phyloP scores from a whole-genome alignment of 2,329 filamentous ascomycete species.

The Penicillium freii region DNA sequence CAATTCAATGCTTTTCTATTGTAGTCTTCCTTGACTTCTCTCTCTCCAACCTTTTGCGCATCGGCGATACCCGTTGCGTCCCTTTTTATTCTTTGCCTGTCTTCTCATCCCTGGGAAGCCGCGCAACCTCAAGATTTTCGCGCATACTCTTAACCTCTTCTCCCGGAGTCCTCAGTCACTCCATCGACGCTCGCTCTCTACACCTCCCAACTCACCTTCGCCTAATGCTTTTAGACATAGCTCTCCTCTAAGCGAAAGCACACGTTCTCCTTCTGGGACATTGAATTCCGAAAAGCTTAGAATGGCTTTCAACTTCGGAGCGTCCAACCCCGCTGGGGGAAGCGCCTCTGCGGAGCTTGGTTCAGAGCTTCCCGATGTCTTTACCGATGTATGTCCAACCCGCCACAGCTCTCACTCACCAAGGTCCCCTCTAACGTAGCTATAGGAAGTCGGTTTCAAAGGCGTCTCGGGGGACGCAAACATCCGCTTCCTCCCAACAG shows the following conservation, averaged over 20 bases:
- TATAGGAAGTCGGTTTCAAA: conserved; percentile 75
- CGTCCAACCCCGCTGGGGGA: conserved; percentile 45
- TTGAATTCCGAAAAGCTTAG: conserved; percentile 33
- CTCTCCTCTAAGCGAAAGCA: conserved; percentile 36
- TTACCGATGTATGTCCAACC: conserved; percentile 66
- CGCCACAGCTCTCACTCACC: neutral
- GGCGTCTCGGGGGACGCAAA: conserved; percentile 77
- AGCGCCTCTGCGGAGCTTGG: conserved; percentile 52
- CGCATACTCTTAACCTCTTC: conserved; percentile 43
- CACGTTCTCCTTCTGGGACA: conserved; percentile 40
- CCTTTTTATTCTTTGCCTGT: conserved; percentile 10
- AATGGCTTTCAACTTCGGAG: conserved; percentile 65
- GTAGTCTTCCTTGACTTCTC: conserved; percentile 8
- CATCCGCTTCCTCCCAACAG: conserved; percentile 70
- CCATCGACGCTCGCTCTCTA: conserved; percentile 46
- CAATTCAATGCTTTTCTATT: conserved; percentile 20
- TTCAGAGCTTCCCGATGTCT: conserved; percentile 70
- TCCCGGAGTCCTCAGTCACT: conserved; percentile 44
- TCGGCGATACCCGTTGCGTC: conserved; percentile 11
- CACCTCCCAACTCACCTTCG: conserved; percentile 33
- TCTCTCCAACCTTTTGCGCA: conserved; percentile 10
- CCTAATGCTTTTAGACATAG: conserved; percentile 41
- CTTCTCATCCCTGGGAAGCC: conserved; percentile 28
- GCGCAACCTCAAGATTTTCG: conserved; percentile 42
- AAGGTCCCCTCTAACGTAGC: conserved; percentile 10